Evolutionary conservation across 148 eudicot genomes (phyloP), one percentile per base, ranked within the genome.

Genomic region (Rhododendron molle): DNA sequence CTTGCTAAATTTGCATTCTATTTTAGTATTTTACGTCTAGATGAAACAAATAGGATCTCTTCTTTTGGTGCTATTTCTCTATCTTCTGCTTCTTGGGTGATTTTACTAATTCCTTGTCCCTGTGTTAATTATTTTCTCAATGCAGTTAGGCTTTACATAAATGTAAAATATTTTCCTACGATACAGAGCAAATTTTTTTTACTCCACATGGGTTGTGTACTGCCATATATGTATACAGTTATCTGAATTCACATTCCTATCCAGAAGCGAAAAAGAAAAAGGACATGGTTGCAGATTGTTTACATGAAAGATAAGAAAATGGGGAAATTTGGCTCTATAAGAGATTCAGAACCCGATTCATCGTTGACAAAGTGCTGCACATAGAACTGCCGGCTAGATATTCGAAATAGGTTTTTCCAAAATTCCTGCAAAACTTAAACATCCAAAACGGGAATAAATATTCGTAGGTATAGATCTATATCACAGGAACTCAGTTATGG

Each of bases 371-470:
- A 1, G 81, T 23, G 32, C 49, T 44, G 16, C 1, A 21, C 5
- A 44, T 44, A 23, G 54, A 46, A 78, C 54, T 78, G 52, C 81
- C 54, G 52, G 34, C 50, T 23, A 78, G 30, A 44, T 21, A 44
- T 44, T 34, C 3, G 18, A 58, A 5, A 32, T 60, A 47, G 3
- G 76, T 23, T 14, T 10, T 40, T 7, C 32, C 18, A 82, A 36
- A 60, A 36, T 82, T 60, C 52, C 74, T 82, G 84, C 52, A 82
- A n/a, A 82, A 26, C 16, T 82, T 82, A 5, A 38, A 60, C 28
- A 58, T 23, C 0, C 7, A 23, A 13, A 49, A 21, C 28, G 1
- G 7, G 80, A 23, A 82, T 62, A 60, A 21, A 40, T 58, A 43
- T 21, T n/a, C 9, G 20, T 56, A 69, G 26, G 30, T n/a, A n/a